These are phyloP conservation scores for Arctostaphylos glauca DNA, from an alignment of 148 eudicot genomes.

Conservation along the genomic window DNA sequence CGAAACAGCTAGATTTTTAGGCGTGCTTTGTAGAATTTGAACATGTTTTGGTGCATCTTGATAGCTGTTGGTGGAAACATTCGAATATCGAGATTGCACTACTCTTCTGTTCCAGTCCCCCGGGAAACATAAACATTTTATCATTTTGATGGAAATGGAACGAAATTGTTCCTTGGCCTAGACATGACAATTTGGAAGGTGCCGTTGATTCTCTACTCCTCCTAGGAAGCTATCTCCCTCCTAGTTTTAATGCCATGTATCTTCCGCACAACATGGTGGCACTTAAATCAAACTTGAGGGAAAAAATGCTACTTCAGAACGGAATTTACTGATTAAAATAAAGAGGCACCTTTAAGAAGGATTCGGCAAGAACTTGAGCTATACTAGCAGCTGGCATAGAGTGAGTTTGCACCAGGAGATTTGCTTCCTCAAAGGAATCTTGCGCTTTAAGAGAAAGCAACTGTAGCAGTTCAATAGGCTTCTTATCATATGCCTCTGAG, in stretches of 20 bases:
- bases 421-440: constrained; percentile 92
- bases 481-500: constrained; percentile 85
- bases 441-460: constrained; percentile 97
- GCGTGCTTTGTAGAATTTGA: neutral
- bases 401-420: constrained; percentile 77
- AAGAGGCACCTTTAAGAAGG: constrained; percentile 71
- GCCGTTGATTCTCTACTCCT: constrained; percentile 1
- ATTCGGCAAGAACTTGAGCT: constrained; percentile 94
- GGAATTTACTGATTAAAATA: neutral
- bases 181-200: constrained; percentile 1
- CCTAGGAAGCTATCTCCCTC: neutral
- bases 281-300: neutral
- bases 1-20: neutral
- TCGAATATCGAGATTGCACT: neutral
- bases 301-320: neutral
- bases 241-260: neutral
- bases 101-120: neutral
- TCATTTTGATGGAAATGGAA: neutral
- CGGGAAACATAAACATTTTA: neutral
- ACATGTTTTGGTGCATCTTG: neutral
- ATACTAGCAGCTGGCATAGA: constrained; percentile 80
- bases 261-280: neutral
- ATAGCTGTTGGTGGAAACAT: neutral
- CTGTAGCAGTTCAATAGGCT: constrained; percentile 82
- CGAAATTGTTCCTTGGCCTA: neutral